These are phyloP conservation scores for Lenwebbia sp. DNA, from an alignment of 345 rosid genomes.

Conservation along the genomic window DNA sequence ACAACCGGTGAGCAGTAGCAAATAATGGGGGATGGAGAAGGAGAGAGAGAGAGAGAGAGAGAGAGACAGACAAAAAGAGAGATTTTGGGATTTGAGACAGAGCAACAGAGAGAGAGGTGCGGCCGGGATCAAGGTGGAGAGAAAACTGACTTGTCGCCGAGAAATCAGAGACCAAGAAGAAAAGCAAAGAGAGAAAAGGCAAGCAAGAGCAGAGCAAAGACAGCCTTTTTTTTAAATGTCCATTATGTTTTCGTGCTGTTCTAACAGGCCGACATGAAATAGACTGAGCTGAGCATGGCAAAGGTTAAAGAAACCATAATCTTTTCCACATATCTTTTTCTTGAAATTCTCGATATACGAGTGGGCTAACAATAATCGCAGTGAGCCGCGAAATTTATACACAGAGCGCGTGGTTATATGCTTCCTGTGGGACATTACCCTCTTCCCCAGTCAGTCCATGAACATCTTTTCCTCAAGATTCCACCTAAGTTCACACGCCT, in stretches of 20 bases:
- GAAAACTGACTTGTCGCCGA: slow-evolving; percentile 63
- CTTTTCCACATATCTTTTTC: background rate
- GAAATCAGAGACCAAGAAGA: slow-evolving; percentile 44
- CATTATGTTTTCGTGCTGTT: slow-evolving; percentile 13
- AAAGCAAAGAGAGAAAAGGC: slow-evolving; percentile 23
- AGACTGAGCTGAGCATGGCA: slow-evolving; percentile 19
- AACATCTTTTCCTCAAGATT: background rate
- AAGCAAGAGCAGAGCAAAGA: slow-evolving; percentile 8
- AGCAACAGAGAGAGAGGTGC: background rate
- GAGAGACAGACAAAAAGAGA: slow-evolving; percentile 8
- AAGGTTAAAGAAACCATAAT: background rate
- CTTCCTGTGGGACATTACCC: background rate
- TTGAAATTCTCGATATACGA: background rate
- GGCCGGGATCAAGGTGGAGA: slow-evolving; percentile 16
- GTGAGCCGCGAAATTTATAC: background rate
- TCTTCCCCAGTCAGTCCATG: background rate
- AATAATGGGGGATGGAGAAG: slow-evolving; percentile 3
- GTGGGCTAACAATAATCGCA: background rate
- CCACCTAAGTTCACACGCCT: background rate
- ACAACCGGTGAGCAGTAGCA: background rate
- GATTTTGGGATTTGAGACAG: slow-evolving; percentile 7
- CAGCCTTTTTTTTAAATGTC: slow-evolving; percentile 15
- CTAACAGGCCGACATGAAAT: slow-evolving; percentile 70
- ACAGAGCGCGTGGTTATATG: background rate
- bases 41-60: slow-evolving; percentile 2